These are phyloP conservation scores for Rhinocladiella similis DNA, from an alignment of 2,329 filamentous ascomycete genomes.

Conservation along the genomic window DNA sequence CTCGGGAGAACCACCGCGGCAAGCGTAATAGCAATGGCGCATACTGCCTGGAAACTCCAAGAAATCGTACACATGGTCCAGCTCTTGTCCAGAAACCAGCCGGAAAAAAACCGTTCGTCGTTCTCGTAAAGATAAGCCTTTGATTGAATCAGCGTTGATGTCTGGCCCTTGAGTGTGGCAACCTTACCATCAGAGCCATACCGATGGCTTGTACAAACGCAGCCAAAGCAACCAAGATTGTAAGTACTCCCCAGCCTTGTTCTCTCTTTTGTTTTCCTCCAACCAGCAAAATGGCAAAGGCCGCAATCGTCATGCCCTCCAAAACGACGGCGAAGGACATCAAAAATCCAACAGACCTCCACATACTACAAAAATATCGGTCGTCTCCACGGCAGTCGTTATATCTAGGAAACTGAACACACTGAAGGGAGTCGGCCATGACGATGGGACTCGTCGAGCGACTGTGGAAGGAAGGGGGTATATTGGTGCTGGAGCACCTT, in stretches of 20 bases:
- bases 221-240: slow-evolving; percentile 64
- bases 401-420: slow-evolving; percentile 66
- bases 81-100: slow-evolving; percentile 77
- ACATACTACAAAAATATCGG: slow-evolving; percentile 84
- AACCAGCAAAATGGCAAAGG: slow-evolving; percentile 72
- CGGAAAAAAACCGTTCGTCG: slow-evolving; percentile 77
- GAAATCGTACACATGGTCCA: slow-evolving; percentile 71
- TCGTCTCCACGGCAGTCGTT: slow-evolving; percentile 67
- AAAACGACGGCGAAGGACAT: slow-evolving; percentile 82
- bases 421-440: slow-evolving; percentile 52
- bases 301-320: slow-evolving; percentile 76
- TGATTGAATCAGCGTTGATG: slow-evolving; percentile 4
- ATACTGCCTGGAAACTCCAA: slow-evolving; percentile 56
- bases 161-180: background rate
- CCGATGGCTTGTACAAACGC: slow-evolving; percentile 70
- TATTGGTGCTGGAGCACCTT: slow-evolving; percentile 56
- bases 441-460: slow-evolving; percentile 55
- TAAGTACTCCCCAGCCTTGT: slow-evolving; percentile 77
- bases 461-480: slow-evolving; percentile 13
- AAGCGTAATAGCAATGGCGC: slow-evolving; percentile 59
- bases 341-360: slow-evolving; percentile 83
- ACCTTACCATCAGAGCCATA: slow-evolving; percentile 78
- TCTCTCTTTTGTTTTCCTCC: slow-evolving; percentile 80
- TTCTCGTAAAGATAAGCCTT: slow-evolving; percentile 82
- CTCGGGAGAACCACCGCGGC: slow-evolving; percentile 71